Evolutionary conservation across 345 rosid genomes (phyloP).

Genomic region (Sonneratia alba): DNA sequence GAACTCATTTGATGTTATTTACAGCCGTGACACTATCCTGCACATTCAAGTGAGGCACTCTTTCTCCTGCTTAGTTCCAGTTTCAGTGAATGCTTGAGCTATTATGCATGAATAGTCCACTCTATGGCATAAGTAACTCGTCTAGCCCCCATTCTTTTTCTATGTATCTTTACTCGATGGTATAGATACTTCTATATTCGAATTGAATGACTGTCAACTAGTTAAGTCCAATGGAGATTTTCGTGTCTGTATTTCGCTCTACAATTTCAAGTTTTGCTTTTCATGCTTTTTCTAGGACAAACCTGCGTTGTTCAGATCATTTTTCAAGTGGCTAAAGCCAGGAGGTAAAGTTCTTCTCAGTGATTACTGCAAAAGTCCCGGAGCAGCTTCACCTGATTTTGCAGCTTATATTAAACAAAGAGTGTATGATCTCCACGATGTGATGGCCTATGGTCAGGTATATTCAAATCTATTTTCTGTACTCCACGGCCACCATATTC

Average conservation of each 20-base stretch:
- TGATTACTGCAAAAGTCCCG: constrained; percentile 71
- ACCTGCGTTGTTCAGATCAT: constrained; percentile 71
- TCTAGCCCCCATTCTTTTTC: neutral
- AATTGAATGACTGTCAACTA: neutral
- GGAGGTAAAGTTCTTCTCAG: constrained; percentile 93
- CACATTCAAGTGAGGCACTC: constrained; percentile 63
- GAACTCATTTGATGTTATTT: constrained; percentile 78
- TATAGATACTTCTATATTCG: neutral
- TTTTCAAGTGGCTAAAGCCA: constrained; percentile 89
- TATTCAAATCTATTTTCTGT: neutral
- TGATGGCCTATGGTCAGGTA: constrained; percentile 81
- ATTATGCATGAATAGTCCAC: neutral
- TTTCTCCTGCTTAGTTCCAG: neutral
- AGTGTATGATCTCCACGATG: constrained; percentile 90
- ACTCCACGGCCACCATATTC: neutral
- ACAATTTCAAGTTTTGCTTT: neutral
- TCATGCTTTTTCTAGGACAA: constrained; percentile 56
- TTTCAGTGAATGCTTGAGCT: neutral
- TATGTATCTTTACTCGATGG: neutral
- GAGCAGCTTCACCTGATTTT: constrained; percentile 62
- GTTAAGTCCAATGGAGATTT: neutral
- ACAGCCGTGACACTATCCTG: constrained; percentile 94
- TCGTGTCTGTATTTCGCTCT: neutral
- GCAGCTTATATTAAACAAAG: constrained; percentile 66
- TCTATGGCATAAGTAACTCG: too few relatives aligned